phyloP scores from a whole-genome alignment of 331 rosid genomes.

The Rhamnella rubrinervis region DNA sequence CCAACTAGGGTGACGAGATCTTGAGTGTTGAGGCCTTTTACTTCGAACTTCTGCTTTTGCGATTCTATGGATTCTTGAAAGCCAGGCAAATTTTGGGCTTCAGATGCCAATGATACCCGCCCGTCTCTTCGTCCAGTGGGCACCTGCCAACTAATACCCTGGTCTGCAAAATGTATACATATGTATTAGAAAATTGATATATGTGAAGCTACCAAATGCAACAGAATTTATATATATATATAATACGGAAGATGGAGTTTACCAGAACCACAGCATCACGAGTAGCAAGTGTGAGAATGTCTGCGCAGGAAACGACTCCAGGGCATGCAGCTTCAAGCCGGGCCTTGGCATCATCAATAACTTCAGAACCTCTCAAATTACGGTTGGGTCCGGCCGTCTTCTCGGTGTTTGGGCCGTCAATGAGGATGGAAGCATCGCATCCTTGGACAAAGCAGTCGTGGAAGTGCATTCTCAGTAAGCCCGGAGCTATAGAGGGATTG shows the following conservation, averaged over 20 bases:
- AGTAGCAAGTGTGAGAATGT: slow-evolving; percentile 59
- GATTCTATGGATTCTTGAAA: slow-evolving; percentile 39
- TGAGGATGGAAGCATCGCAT: slow-evolving; percentile 77
- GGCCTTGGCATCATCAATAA: slow-evolving; percentile 53
- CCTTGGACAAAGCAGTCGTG: slow-evolving; percentile 86
- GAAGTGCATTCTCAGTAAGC: slow-evolving; percentile 71
- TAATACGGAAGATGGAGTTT: background rate
- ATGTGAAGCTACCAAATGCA: background rate
- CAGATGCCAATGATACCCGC: slow-evolving; percentile 39
- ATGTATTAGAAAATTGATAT: background rate
- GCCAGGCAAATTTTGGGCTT: slow-evolving; percentile 29
- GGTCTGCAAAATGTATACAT: slow-evolving; percentile 30
- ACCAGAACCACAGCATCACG: slow-evolving; percentile 55
- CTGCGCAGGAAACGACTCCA: slow-evolving; percentile 64
- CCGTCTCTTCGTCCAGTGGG: slow-evolving; percentile 72
- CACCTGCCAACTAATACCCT: slow-evolving; percentile 54
- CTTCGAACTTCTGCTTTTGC: slow-evolving; percentile 44
- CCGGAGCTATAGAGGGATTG: slow-evolving; percentile 55
- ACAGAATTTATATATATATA: too few relatives aligned
- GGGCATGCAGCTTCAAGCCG: slow-evolving; percentile 63
- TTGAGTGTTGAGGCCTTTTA: slow-evolving; percentile 54
- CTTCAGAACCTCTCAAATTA: slow-evolving; percentile 43
- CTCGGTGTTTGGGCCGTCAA: slow-evolving; percentile 46
- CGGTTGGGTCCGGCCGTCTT: slow-evolving; percentile 31
- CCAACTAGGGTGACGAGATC: slow-evolving; percentile 70